A percentile compares a stretch with the other conserved stretches of the same genome.
phyloP scores from a whole-genome alignment of 1,284 basidiomycete genomes.

The Mycosarcoma maydis region DNA sequence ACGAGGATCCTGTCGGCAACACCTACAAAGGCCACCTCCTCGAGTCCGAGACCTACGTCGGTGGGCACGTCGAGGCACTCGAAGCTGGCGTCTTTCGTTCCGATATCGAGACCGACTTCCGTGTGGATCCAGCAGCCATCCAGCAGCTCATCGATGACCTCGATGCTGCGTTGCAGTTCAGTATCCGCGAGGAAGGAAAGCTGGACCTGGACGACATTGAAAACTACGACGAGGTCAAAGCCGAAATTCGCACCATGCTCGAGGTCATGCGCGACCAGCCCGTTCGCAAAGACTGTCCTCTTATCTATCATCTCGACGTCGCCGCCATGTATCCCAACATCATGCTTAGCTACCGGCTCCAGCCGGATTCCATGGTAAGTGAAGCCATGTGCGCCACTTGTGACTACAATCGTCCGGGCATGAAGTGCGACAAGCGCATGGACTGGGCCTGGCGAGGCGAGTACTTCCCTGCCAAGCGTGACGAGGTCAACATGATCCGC shows the following conservation, averaged over 20 bases:
- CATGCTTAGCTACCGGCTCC: conserved; percentile 99
- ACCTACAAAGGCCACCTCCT: conserved; percentile 96
- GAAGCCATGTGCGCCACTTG: conserved; percentile 97
- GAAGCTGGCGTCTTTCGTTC: conserved; percentile 98
- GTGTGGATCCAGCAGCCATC: conserved; percentile 86
- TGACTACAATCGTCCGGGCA: conserved; percentile 96
- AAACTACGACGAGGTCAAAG: conserved; percentile 94
- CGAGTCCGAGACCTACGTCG: conserved; percentile 97
- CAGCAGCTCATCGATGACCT: conserved; percentile 94
- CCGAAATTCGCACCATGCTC: conserved; percentile 79
- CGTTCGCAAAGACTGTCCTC: conserved; percentile 84
- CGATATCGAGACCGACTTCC: conserved; percentile 95
- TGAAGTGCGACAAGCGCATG: conserved; percentile 90
- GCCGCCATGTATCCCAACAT: conserved; percentile 99
- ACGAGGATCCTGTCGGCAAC: conserved; percentile 89
- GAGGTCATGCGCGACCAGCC: conserved; percentile 93
- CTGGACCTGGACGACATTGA: conserved; percentile 83
- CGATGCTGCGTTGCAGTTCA: conserved; percentile 89
- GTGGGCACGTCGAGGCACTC: conserved; percentile 97
- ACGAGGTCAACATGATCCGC: conserved; percentile 99
- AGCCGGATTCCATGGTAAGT: conserved; percentile 97
- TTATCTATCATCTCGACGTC: conserved; percentile 99
- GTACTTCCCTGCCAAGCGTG: conserved; percentile 95
- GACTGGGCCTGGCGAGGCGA: conserved; percentile 99
- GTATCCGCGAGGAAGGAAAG: conserved; percentile 87